Conservation (phyloP, 257 asterid genomes). For the Cordia subcordata region DNA sequence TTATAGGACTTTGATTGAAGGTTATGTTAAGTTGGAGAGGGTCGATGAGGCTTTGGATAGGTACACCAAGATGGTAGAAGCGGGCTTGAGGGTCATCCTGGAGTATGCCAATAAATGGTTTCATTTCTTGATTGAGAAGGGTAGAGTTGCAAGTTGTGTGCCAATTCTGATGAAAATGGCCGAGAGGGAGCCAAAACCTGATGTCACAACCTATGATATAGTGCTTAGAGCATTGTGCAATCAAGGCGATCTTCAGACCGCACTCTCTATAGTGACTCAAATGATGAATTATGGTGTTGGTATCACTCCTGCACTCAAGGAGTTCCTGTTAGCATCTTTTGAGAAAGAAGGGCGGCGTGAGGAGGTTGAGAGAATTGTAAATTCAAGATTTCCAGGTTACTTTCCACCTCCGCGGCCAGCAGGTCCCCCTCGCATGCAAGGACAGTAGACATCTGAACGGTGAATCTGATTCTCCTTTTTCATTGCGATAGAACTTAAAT, state of each 20-base stretch:
- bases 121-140: conserved; percentile 59
- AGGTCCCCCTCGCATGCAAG: conserved; percentile 20
- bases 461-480: not conserved
- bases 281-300: conserved; percentile 57
- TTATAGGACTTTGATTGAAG: conserved; percentile 63
- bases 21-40: conserved; percentile 50
- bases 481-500: not conserved
- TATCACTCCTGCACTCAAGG: conserved; percentile 46
- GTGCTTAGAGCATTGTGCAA: conserved; percentile 61
- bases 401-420: conserved; percentile 25
- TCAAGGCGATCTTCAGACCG: conserved; percentile 41
- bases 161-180: conserved; percentile 64
- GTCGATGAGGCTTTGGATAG: conserved; percentile 56
- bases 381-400: conserved; percentile 25
- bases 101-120: conserved; percentile 78
- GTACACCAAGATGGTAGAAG: conserved; percentile 65
- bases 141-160: conserved; percentile 51
- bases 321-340: conserved; percentile 48
- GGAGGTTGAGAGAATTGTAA: conserved; percentile 48
- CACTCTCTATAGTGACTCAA: conserved; percentile 40
- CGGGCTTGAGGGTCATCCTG: conserved; percentile 76
- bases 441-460: conserved; percentile 5
- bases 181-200: conserved; percentile 78
- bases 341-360: conserved; percentile 48
- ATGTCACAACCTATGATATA: conserved; percentile 65